Conservation (phyloP, 257 asterid species). For the Nicotiana tabacum region DNA sequence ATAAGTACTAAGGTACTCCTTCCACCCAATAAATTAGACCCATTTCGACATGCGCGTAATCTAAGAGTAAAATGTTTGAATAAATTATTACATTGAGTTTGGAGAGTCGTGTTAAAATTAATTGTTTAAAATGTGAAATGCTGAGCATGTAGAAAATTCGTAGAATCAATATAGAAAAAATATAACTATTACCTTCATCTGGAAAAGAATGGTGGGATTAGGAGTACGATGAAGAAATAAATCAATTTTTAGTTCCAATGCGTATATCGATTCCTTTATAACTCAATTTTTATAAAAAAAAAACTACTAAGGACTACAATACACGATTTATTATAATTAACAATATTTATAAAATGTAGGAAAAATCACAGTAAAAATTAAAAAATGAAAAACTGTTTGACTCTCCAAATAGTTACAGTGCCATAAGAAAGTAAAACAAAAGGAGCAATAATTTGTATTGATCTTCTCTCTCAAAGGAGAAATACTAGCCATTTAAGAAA, state of each 20-base stretch:
- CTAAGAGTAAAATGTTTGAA: background rate
- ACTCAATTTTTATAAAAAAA: background rate
- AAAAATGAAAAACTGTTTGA: background rate
- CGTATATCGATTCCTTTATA: background rate
- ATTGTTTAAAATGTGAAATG: background rate
- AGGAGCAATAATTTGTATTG: background rate
- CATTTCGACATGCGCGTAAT: background rate
- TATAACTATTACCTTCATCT: background rate
- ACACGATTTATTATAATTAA: background rate
- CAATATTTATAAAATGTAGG: background rate
- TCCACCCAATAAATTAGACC: background rate
- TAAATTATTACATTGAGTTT: background rate
- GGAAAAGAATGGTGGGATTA: background rate
- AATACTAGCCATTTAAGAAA: background rate
- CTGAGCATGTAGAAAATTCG: background rate
- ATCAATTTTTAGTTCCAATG: background rate
- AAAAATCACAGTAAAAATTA: background rate
- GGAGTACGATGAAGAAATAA: background rate
- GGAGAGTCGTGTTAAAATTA: background rate
- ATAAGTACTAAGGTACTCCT: background rate
- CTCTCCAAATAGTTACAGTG: background rate
- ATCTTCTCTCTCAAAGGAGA: background rate
- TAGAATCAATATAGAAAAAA: background rate
- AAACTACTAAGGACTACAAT: background rate
- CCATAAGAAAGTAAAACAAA: background rate